These are phyloP conservation scores for Wickerhamiella hasegawae DNA, from an alignment of 805 yeast species.

Conservation along the genomic window DNA sequence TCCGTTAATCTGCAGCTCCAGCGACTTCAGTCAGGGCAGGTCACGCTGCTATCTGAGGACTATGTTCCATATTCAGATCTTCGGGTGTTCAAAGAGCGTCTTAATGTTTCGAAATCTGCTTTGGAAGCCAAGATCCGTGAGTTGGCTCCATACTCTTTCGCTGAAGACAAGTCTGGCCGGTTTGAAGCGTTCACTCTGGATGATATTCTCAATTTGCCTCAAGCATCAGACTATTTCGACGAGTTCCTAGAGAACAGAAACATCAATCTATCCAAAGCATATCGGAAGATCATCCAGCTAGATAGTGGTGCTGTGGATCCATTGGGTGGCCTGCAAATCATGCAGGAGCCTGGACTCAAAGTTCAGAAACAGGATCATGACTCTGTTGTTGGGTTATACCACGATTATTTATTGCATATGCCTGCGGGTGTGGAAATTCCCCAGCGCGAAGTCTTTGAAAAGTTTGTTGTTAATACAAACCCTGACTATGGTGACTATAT, in stretches of 20 bases:
- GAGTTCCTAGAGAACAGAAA: conserved; percentile 37
- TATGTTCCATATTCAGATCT: no score
- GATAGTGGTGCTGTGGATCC: conserved; percentile 28
- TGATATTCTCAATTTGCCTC: conserved; percentile 33
- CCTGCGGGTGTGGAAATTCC: conserved; percentile 9
- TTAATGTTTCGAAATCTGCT: conserved; percentile 19
- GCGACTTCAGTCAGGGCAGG: conserved; percentile 21
- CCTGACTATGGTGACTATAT: conserved; percentile 23
- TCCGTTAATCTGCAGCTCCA: conserved; percentile 32
- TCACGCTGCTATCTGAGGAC: conserved; percentile 11
- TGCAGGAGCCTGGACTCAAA: conserved; percentile 8
- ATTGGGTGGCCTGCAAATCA: conserved; percentile 12
- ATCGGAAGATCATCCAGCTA: conserved; percentile 54
- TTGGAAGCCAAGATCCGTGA: conserved; percentile 20
- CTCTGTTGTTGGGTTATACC: conserved; percentile 31
- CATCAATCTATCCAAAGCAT: conserved; percentile 54
- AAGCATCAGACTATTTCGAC: conserved; percentile 33
- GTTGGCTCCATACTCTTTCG: conserved; percentile 11
- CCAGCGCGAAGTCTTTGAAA: conserved; percentile 22
- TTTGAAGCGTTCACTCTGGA: conserved; percentile 22
- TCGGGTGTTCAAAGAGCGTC: conserved; percentile 20
- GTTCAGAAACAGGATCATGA: conserved; percentile 17
- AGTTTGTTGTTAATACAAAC: conserved; percentile 19
- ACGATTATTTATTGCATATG: conserved; percentile 26
- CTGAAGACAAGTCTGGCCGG: conserved; percentile 10